Percentiles rank a stretch among this genome's conserved stretches.
phyloP scores from a whole-genome alignment of 2,329 filamentous ascomycete genomes.

The Trichoderma endophyticum region DNA sequence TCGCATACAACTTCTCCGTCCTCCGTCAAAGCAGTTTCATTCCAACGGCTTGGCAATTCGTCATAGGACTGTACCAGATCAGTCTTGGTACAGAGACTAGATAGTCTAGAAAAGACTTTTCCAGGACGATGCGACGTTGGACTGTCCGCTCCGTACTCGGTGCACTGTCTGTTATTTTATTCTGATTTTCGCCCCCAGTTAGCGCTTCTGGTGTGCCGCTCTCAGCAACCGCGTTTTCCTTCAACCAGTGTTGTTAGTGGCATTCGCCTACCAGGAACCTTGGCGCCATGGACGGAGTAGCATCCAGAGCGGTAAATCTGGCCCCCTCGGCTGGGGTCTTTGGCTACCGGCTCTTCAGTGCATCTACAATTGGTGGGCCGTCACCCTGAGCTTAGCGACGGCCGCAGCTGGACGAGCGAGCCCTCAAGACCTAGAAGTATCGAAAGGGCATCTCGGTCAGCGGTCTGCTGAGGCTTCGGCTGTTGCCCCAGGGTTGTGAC shows the following conservation, averaged over 20 bases:
- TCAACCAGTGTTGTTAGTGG: not conserved
- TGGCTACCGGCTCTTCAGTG: not conserved
- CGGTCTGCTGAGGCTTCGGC: not conserved
- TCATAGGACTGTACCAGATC: not conserved
- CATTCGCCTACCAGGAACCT: conserved; percentile 10
- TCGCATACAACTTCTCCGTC: not conserved
- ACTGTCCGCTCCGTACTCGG: not conserved
- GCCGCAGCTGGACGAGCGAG: conserved; percentile 19
- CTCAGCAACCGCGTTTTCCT: conserved; percentile 9
- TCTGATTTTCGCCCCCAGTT: not conserved
- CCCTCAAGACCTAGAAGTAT: not conserved
- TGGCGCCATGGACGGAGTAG: conserved; percentile 12
- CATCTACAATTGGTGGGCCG: conserved; percentile 6
- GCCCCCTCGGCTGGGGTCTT: conserved; percentile 9
- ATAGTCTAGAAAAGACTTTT: not conserved
- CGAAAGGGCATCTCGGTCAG: conserved; percentile 16
- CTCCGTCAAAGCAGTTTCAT: not conserved
- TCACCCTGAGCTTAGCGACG: conserved; percentile 20
- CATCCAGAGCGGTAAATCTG: conserved; percentile 14
- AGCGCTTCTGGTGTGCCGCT: not conserved
- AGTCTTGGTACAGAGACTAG: not conserved
- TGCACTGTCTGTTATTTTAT: conserved; percentile 5
- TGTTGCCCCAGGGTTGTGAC: not conserved
- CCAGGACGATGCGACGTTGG: not conserved
- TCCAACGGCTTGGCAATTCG: not conserved